Conservation (phyloP, 306 rosid genomes). For the Ormosia semicastrata region DNA sequence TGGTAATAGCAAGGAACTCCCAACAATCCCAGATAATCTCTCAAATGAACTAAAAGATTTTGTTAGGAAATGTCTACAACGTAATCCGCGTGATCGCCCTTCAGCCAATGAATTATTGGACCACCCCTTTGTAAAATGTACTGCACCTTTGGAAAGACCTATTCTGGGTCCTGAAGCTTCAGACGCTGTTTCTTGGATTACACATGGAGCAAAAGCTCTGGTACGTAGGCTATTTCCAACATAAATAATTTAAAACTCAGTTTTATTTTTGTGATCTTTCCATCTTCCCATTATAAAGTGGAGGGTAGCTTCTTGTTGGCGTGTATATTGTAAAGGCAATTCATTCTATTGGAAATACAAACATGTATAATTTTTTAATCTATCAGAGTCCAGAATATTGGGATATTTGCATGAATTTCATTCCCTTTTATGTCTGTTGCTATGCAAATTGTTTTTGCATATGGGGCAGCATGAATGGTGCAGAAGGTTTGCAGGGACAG, state of each 20-base stretch:
- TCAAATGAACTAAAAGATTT: conserved; percentile 90
- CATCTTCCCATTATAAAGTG: conserved; percentile 7
- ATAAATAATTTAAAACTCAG: neutral
- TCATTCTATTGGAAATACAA: neutral
- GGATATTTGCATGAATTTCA: neutral
- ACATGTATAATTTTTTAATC: neutral
- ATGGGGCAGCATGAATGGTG: neutral
- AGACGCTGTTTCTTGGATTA: conserved; percentile 50
- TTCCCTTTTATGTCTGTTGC: neutral
- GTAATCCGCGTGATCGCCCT: conserved; percentile 88
- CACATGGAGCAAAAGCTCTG: conserved; percentile 70
- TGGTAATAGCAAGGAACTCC: conserved; percentile 97
- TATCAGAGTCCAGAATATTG: neutral
- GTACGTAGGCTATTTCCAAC: conserved; percentile 38
- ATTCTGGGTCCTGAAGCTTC: conserved; percentile 50
- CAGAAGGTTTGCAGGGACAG: neutral
- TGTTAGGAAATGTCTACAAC: conserved; percentile 79
- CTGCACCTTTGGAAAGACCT: conserved; percentile 86
- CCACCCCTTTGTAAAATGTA: conserved; percentile 86
- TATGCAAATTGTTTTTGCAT: neutral
- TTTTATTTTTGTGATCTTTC: conserved; percentile 4
- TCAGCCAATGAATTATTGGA: conserved; percentile 76
- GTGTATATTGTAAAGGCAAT: neutral
- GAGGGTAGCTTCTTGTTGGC: neutral
- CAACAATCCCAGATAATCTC: conserved; percentile 80